phyloP scores from a whole-genome alignment of 2,329 filamentous ascomycete species.

The Claviceps sp. region DNA sequence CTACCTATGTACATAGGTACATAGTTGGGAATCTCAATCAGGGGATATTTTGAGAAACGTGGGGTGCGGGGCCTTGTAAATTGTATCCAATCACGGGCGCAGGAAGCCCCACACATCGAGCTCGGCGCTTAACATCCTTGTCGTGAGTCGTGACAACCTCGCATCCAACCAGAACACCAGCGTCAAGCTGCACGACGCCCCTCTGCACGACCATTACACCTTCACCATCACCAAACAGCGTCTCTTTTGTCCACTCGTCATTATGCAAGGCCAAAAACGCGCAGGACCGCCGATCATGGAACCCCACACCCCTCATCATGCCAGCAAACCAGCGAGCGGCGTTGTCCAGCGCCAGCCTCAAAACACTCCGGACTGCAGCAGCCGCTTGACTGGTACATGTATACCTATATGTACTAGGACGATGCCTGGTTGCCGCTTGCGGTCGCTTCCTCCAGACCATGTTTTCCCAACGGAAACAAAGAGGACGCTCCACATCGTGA shows the following conservation, averaged over 20 bases:
- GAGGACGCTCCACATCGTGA: constrained; percentile 26
- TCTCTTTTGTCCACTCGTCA: constrained; percentile 1
- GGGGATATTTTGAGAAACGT: neutral
- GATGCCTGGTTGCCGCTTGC: constrained; percentile 23
- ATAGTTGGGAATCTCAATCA: too few species aligned
- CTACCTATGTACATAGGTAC: too few species aligned
- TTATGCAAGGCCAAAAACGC: constrained; percentile 2
- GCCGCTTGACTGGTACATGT: constrained; percentile 24
- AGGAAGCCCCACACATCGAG: constrained; percentile 4
- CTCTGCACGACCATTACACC: constrained; percentile 6
- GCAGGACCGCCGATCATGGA: neutral
- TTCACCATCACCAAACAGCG: neutral
- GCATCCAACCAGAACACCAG: constrained; percentile 28
- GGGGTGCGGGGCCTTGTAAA: neutral
- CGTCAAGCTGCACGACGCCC: constrained; percentile 5
- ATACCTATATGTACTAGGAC: constrained; percentile 39
- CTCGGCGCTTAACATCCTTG: constrained; percentile 26
- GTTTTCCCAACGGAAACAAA: constrained; percentile 35
- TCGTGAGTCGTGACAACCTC: constrained; percentile 18
- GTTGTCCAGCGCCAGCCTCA: constrained; percentile 9
- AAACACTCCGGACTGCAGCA: constrained; percentile 35
- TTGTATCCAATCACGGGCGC: constrained; percentile 3
- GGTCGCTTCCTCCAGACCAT: constrained; percentile 24
- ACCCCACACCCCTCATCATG: neutral
- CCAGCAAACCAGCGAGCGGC: constrained; percentile 4